Evolutionary conservation across 2,329 filamentous ascomycete genomes (phyloP).

Genomic region (Penicillium glabrum): DNA sequence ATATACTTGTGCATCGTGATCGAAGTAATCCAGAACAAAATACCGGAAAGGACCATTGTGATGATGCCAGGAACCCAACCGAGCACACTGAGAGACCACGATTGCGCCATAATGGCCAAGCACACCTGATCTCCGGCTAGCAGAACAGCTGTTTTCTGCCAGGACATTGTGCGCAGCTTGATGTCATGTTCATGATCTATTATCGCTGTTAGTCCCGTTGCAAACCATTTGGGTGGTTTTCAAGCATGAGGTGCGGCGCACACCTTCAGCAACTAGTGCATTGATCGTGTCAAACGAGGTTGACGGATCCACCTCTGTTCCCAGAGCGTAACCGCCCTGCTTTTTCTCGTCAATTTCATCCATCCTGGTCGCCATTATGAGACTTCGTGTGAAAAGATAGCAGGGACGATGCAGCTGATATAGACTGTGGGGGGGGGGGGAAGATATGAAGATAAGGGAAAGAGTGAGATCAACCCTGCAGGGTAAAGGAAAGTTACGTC

Average conservation of each 20-base stretch:
- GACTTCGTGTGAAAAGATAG: neutral
- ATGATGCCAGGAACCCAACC: conserved; percentile 26
- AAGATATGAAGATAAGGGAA: neutral
- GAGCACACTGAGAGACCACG: conserved; percentile 45
- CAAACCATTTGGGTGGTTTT: neutral
- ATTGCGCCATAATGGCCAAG: conserved; percentile 54
- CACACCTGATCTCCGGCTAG: conserved; percentile 52
- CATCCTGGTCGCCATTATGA: neutral
- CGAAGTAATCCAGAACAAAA: conserved; percentile 52
- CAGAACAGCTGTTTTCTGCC: conserved; percentile 53
- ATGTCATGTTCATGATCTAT: conserved; percentile 41
- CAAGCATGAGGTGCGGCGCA: neutral
- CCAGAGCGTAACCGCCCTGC: conserved; percentile 8
- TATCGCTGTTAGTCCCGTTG: neutral
- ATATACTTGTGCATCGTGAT: conserved; percentile 55
- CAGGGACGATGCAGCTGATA: neutral
- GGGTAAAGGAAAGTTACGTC: neutral
- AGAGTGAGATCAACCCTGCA: neutral
- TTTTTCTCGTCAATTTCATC: conserved; percentile 11
- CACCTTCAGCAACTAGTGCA: conserved; percentile 22
- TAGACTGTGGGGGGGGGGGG: neutral
- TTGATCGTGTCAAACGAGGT: conserved; percentile 18
- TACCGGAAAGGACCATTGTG: conserved; percentile 44
- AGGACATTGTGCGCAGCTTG: conserved; percentile 54
- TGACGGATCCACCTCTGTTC: conserved; percentile 9